Base-by-base conservation (phyloP, 306 rosid species). In the Prunus armeniaca region DNA sequence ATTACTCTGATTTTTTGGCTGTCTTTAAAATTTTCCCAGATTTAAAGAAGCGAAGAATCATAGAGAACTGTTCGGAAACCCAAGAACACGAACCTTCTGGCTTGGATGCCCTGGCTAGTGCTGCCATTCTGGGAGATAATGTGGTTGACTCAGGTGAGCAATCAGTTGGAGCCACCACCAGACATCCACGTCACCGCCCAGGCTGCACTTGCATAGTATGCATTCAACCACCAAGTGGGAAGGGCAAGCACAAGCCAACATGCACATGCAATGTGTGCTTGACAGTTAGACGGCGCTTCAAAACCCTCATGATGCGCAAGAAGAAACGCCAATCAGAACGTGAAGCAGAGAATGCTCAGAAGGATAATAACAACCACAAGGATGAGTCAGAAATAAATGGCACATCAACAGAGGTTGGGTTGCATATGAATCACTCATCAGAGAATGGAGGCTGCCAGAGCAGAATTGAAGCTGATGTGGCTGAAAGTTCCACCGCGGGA, bases 131-230 rank as follows among this genome's bases (percentile, higher is more conserved):
- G 30, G 99, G 97, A 79, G 99, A 95, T 62, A 81, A 86, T 68
- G 77, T 82, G 19, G 57, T 86, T 1, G 86, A 90, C 69, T 78
- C 88, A 18, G 88, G 81, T 4, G 93, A 85, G 15, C 87, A 87
- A 3, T 85, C 90, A 2, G 84, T 85, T 8, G 93, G 89, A 82
- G 90, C 86, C 79, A 95, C 98, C 72, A 96, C 99, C 70, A 90
- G 78, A 84, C 99, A 91, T 82, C 98, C 99, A 3, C 80, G 97
- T 63, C 99, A 91, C 78, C 97, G 98, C 19, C 90, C 93, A 0
- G 99, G 99, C 45, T 96, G 99, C 88, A 84, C 90, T 66, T 96
- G 99, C 79, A 96, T 96, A 4, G 98, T 91, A 70, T 96, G 99
- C 84, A 92, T 88, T 74, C 99, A 96, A 82, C 98, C 98, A 7